phyloP scores from a whole-genome alignment of 2,329 filamentous ascomycete species.

The Phoma sp. region DNA sequence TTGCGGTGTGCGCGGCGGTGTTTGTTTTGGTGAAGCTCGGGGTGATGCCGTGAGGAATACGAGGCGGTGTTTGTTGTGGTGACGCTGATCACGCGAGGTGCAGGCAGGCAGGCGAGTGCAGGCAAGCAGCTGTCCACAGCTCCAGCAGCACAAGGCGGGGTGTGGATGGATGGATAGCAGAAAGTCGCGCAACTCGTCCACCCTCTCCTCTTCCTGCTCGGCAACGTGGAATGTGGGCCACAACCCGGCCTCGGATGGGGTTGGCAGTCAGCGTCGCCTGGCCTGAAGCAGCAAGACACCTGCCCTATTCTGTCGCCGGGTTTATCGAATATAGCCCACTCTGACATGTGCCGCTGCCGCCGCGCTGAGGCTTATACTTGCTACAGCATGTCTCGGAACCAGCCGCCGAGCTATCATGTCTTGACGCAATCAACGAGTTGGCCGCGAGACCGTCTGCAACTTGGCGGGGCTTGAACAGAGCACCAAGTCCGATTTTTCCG shows the following conservation, averaged over 20 bases:
- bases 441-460: background rate
- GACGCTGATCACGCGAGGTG: conserved; percentile 7
- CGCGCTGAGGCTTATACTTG: conserved; percentile 6
- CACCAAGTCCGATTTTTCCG: conserved; percentile 4
- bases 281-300: conserved; percentile 5
- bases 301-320: conserved; percentile 2
- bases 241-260: conserved; percentile 7
- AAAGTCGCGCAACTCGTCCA: background rate
- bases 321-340: conserved; percentile 11
- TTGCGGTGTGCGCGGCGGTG: background rate
- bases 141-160: conserved; percentile 2
- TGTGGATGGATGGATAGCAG: background rate
- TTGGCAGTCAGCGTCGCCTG: conserved; percentile 11
- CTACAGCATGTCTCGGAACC: background rate
- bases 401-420: background rate
- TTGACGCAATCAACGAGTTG: background rate
- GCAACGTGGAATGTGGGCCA: conserved; percentile 15
- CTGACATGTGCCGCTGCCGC: conserved; percentile 8
- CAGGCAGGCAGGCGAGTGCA: background rate
- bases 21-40: no score
- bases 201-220: background rate
- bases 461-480: conserved; percentile 7
- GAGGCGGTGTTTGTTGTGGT: conserved; percentile 1
- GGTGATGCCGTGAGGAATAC: no score
- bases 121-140: background rate